phyloP scores from a whole-genome alignment of 1,284 basidiomycete species.

The Microstroma glucosiphilum region DNA sequence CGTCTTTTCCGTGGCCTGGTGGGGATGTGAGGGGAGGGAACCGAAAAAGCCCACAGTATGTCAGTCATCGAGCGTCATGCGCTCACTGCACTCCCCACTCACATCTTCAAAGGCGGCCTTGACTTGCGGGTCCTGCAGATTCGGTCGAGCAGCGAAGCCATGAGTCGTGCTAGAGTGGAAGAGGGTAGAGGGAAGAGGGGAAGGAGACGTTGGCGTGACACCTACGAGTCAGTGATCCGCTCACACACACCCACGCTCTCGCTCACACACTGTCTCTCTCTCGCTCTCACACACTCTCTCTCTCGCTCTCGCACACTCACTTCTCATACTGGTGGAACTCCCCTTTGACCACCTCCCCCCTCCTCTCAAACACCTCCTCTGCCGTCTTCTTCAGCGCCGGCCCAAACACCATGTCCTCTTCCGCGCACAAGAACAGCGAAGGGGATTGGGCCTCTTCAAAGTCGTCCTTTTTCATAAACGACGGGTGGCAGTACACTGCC shows the following conservation, averaged over 20 bases:
- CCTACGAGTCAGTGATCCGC: no score
- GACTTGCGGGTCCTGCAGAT: conserved; percentile 54
- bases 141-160: conserved; percentile 59
- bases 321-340: conserved; percentile 54
- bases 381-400: conserved; percentile 52
- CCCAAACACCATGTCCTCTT: conserved; percentile 59
- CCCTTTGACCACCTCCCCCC: conserved; percentile 55
- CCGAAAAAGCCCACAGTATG: no score
- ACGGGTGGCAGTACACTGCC: conserved; percentile 61
- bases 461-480: conserved; percentile 45
- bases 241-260: no score
- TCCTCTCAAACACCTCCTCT: conserved; percentile 55
- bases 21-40: no score
- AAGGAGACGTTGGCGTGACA: no score
- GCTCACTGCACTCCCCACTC: background rate
- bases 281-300: no score
- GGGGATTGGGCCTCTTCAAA: conserved; percentile 55
- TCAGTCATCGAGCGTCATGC: no score
- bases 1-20: background rate
- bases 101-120: conserved; percentile 57
- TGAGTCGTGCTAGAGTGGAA: conserved; percentile 61
- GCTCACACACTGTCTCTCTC: no score
- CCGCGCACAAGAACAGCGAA: conserved; percentile 59
- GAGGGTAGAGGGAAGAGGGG: no score
- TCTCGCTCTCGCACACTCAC: no score